A percentile compares a stretch with the other conserved stretches of the same genome.
These are phyloP conservation scores for Fusarium sp. DNA, from an alignment of 2,329 filamentous ascomycete species.

Conservation along the genomic window DNA sequence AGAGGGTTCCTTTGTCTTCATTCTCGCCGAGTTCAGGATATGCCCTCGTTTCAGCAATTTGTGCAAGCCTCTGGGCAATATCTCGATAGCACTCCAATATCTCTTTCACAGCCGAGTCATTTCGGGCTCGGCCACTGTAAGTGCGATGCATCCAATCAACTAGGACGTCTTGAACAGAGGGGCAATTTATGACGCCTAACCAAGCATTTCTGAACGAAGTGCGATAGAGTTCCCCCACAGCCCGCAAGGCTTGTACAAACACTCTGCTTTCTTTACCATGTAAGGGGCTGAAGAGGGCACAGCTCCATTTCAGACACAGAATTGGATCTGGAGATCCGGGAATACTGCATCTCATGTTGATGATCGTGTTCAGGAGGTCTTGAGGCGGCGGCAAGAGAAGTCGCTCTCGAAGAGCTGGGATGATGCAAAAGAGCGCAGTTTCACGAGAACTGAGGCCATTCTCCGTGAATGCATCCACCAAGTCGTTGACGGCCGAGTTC, in stretches of 20 bases:
- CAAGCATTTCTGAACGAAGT: too few species aligned
- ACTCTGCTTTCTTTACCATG: neutral
- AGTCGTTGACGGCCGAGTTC: neutral
- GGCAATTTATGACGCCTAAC: too few species aligned
- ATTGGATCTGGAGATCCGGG: too few species aligned
- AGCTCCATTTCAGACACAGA: neutral
- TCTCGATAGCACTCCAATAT: constrained; percentile 15
- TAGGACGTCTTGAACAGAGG: too few species aligned
- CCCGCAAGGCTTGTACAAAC: neutral
- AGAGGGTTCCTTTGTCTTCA: neutral
- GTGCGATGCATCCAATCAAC: constrained; percentile 6
- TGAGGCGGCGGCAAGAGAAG: neutral
- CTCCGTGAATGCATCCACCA: constrained; percentile 26
- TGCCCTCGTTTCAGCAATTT: too few species aligned
- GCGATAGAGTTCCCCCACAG: constrained; percentile 1
- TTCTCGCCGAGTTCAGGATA: neutral
- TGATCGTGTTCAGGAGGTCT: neutral
- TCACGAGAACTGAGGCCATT: too few species aligned
- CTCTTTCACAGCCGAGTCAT: neutral
- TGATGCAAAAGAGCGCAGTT: neutral
- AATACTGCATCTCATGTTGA: too few species aligned
- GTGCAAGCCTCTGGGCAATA: neutral
- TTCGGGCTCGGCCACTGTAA: neutral
- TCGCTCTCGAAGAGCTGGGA: constrained; percentile 8
- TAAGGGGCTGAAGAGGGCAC: neutral